Evolutionary conservation across 208 protist genomes (phyloP).

Genomic region (Leishmania gerbilli): DNA sequence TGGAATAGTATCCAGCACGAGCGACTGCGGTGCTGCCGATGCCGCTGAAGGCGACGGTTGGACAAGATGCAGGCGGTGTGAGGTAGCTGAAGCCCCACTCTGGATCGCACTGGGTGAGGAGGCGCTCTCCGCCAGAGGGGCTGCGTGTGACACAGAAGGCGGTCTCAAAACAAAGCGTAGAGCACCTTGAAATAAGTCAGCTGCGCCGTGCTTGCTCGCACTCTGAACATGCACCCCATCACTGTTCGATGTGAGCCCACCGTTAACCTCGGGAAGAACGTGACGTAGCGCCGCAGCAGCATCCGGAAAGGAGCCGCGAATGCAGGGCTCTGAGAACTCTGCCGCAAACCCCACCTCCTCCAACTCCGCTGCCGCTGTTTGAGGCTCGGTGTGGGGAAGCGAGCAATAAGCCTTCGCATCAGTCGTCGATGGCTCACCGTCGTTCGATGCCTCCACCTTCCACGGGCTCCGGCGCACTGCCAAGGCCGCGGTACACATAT

Average conservation of each 20-base stretch:
- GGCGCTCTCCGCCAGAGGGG: background rate
- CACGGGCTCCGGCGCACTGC: constrained; percentile 19
- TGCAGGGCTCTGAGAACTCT: constrained; percentile 41
- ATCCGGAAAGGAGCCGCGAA: constrained; percentile 41
- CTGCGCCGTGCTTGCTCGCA: background rate
- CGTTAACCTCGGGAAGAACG: background rate
- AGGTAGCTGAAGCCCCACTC: background rate
- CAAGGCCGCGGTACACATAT: constrained; percentile 53
- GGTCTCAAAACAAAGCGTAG: constrained; percentile 14
- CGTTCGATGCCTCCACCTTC: background rate
- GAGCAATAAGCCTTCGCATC: background rate
- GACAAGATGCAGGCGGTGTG: constrained; percentile 16
- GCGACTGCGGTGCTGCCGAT: background rate
- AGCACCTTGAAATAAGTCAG: constrained; percentile 1
- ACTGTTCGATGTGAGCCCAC: background rate
- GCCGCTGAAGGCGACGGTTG: background rate
- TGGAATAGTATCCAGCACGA: constrained; percentile 14
- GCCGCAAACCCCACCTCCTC: constrained; percentile 61
- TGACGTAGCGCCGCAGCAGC: constrained; percentile 16
- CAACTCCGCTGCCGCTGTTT: constrained; percentile 14
- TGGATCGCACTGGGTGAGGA: background rate
- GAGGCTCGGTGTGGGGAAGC: background rate
- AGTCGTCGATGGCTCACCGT: background rate
- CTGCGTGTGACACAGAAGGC: constrained; percentile 10
- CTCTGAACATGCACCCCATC: background rate